A percentile compares a stretch with the other conserved stretches of the same genome.
phyloP scores from a whole-genome alignment of 331 rosid species.

The Acacia concinna region DNA sequence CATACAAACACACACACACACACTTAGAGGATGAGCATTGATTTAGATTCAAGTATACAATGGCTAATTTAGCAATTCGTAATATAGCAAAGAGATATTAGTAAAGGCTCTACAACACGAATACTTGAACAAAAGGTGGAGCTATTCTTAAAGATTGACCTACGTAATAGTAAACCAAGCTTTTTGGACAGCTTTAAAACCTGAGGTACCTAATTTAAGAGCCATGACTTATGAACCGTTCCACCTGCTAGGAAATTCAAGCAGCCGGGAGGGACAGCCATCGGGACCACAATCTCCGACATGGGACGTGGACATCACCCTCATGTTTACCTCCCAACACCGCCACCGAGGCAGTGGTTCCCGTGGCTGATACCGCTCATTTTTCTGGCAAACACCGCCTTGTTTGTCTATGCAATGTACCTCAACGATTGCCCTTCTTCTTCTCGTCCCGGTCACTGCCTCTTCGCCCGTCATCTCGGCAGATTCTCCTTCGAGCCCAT shows the following conservation, averaged over 20 bases:
- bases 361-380: constrained; percentile 75
- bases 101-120: background rate
- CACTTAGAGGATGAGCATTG: background rate
- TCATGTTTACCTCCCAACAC: background rate
- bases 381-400: constrained; percentile 43
- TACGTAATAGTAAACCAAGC: background rate
- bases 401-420: constrained; percentile 66
- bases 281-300: constrained; percentile 13
- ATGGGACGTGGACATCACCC: background rate
- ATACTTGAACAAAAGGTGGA: background rate
- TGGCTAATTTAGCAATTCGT: background rate
- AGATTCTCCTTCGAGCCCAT: constrained; percentile 82
- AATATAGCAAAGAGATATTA: too few relatives aligned
- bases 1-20: background rate
- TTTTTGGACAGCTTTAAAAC: background rate
- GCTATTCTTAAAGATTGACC: background rate
- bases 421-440: constrained; percentile 62
- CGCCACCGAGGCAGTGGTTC: constrained; percentile 49
- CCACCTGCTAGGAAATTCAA: background rate
- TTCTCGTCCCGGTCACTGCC: background rate
- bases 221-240: background rate
- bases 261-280: background rate
- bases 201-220: background rate
- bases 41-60: background rate
- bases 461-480: constrained; percentile 27